Percentiles rank a stretch among this genome's conserved stretches.
Evolutionary conservation across 2,329 filamentous ascomycete species (phyloP).

Genomic region (Exophiala xenobiotica): DNA sequence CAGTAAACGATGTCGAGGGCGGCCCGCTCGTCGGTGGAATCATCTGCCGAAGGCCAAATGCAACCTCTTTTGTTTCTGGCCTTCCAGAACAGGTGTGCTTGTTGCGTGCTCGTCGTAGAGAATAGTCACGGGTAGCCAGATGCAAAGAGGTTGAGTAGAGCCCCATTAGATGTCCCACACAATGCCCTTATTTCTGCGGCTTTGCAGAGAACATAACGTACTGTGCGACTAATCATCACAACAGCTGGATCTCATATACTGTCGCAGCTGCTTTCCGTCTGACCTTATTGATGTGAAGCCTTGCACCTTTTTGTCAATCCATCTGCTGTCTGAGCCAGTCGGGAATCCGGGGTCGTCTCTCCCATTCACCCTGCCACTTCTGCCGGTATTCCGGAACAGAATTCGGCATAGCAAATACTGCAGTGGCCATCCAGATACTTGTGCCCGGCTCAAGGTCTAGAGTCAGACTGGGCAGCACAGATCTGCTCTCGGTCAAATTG

Average conservation of each 20-base stretch:
- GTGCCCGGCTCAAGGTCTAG: conserved; percentile 59
- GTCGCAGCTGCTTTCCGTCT: too few species aligned
- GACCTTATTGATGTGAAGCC: too few species aligned
- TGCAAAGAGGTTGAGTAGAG: too few species aligned
- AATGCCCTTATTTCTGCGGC: too few species aligned
- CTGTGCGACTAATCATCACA: too few species aligned
- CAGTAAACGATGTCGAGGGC: background rate
- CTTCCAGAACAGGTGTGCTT: too few species aligned
- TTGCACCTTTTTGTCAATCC: conserved; percentile 44
- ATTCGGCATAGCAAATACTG: conserved; percentile 67
- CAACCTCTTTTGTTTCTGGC: too few species aligned
- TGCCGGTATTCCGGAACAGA: conserved; percentile 52
- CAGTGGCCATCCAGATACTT: conserved; percentile 66
- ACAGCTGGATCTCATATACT: too few species aligned
- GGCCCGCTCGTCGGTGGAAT: conserved; percentile 8
- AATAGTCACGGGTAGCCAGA: too few species aligned
- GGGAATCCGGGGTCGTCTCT: conserved; percentile 57
- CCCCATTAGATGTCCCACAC: too few species aligned
- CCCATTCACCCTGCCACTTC: conserved; percentile 62
- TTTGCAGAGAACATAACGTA: too few species aligned
- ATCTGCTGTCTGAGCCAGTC: conserved; percentile 46
- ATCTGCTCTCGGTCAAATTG: conserved; percentile 71
- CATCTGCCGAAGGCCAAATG: conserved; percentile 3
- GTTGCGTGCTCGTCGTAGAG: too few species aligned
- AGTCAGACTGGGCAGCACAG: conserved; percentile 68